These are phyloP conservation scores for Mycena rebaudengoi DNA, from an alignment of 768 basidiomycete genomes.

Conservation along the genomic window DNA sequence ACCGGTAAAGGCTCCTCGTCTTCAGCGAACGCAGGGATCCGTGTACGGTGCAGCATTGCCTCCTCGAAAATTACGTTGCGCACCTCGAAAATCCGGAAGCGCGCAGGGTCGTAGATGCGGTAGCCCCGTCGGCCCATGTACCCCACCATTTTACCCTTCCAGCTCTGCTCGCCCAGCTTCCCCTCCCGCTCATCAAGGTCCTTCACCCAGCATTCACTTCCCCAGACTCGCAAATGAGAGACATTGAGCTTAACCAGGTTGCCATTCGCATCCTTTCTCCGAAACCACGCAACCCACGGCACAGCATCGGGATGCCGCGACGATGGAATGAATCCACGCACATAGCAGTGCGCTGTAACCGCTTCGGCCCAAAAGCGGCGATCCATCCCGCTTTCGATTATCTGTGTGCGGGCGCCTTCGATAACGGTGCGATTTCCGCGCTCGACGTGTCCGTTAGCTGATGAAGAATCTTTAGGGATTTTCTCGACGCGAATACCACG, in stretches of 20 bases:
- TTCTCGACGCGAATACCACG: constrained; percentile 30
- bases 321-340: constrained; percentile 34
- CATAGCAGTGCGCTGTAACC: constrained; percentile 26
- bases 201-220: constrained; percentile 20
- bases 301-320: constrained; percentile 21
- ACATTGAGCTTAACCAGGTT: constrained; percentile 2
- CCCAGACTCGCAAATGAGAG: constrained; percentile 23
- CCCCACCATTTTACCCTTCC: constrained; percentile 19
- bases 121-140: constrained; percentile 24
- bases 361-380: background rate
- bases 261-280: background rate
- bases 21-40: too few species aligned
- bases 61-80: too few species aligned
- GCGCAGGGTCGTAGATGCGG: constrained; percentile 3
- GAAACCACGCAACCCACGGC: background rate
- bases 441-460: constrained; percentile 37
- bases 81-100: constrained; percentile 4
- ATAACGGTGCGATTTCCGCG: constrained; percentile 28
- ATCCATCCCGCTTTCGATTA: background rate
- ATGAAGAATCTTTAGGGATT: constrained; percentile 27
- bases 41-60: too few species aligned
- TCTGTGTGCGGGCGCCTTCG: constrained; percentile 22
- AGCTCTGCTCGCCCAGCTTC: constrained; percentile 21
- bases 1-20: too few species aligned
- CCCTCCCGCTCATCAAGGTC: constrained; percentile 18